These are phyloP conservation scores for Macrocystidia cucumis DNA, from an alignment of 1,284 basidiomycete species.

Conservation along the genomic window DNA sequence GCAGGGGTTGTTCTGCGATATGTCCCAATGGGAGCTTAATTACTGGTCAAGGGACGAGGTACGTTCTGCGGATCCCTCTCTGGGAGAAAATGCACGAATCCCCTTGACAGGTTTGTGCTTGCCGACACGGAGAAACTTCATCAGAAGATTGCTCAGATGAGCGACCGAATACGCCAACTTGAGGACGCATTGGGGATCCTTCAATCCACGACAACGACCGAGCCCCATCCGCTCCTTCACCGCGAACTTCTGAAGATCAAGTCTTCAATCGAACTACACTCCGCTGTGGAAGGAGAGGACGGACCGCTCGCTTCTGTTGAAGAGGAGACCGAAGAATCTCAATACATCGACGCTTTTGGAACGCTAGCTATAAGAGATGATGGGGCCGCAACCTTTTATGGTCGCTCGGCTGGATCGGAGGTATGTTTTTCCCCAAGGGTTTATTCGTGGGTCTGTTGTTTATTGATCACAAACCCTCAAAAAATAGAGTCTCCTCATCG, in stretches of 20 bases:
- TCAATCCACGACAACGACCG: constrained; percentile 40
- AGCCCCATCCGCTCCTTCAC: constrained; percentile 53
- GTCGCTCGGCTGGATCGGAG: constrained; percentile 56
- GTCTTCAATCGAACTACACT: constrained; percentile 55
- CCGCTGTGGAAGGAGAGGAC: constrained; percentile 34
- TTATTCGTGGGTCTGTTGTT: constrained; percentile 4
- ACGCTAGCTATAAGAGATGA: constrained; percentile 57
- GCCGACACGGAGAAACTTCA: constrained; percentile 72
- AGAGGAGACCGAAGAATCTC: constrained; percentile 36
- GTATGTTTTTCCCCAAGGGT: constrained; percentile 29
- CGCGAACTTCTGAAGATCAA: constrained; percentile 64
- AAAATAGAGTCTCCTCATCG: constrained; percentile 47
- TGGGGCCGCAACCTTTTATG: constrained; percentile 58
- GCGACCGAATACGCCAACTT: constrained; percentile 67
- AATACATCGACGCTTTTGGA: constrained; percentile 53
- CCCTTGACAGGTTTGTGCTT: constrained; percentile 57
- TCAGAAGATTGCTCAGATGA: constrained; percentile 64
- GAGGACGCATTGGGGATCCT: constrained; percentile 64
- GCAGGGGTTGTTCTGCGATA: constrained; percentile 65
- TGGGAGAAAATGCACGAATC: too few relatives aligned
- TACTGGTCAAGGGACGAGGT: constrained; percentile 72
- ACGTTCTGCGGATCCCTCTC: constrained; percentile 11
- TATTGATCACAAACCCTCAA: constrained; percentile 9
- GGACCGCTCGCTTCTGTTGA: constrained; percentile 13
- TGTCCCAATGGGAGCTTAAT: constrained; percentile 69